phyloP scores from a whole-genome alignment of 768 basidiomycete species.

The Lanmaoa pseudosensibilis region DNA sequence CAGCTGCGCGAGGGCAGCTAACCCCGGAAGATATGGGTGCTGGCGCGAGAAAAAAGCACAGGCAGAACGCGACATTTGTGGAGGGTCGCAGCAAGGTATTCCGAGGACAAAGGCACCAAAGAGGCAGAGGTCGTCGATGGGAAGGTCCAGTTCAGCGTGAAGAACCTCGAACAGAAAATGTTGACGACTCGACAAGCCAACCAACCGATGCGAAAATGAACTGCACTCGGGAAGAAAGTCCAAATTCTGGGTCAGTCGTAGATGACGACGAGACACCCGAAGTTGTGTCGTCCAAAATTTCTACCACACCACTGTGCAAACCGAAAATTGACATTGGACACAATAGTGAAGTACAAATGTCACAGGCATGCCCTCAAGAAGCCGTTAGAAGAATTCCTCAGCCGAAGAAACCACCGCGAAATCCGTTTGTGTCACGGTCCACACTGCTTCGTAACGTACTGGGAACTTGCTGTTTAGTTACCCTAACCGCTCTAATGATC shows the following conservation, averaged over 20 bases:
- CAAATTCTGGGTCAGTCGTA: conserved; percentile 27
- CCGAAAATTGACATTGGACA: conserved; percentile 10
- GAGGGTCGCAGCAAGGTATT: conserved; percentile 4
- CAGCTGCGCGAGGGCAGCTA: conserved; percentile 76
- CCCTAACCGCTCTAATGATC: conserved; percentile 5
- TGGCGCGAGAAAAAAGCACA: conserved; percentile 43
- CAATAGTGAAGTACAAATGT: conserved; percentile 5
- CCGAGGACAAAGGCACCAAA: conserved; percentile 14
- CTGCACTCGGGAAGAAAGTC: conserved; percentile 4
- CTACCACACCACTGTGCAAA: conserved; percentile 5
- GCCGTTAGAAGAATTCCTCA: conserved; percentile 32
- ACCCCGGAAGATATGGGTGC: conserved; percentile 45
- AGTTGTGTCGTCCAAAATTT: conserved; percentile 52
- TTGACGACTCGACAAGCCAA: background rate
- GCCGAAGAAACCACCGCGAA: conserved; percentile 53
- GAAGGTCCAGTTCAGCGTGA: conserved; percentile 4
- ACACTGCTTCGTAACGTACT: conserved; percentile 79
- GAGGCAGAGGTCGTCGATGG: conserved; percentile 36
- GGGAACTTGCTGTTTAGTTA: background rate
- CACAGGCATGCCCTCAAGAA: conserved; percentile 5
- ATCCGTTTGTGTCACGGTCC: conserved; percentile 67
- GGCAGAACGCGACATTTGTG: conserved; percentile 23
- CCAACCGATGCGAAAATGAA: background rate
- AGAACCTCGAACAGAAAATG: background rate
- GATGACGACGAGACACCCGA: conserved; percentile 55